Percentiles rank a stretch among this genome's conserved stretches.
Evolutionary conservation across 805 yeast species (phyloP).

Genomic region (Zygosaccharomyces kombuchaensis): DNA sequence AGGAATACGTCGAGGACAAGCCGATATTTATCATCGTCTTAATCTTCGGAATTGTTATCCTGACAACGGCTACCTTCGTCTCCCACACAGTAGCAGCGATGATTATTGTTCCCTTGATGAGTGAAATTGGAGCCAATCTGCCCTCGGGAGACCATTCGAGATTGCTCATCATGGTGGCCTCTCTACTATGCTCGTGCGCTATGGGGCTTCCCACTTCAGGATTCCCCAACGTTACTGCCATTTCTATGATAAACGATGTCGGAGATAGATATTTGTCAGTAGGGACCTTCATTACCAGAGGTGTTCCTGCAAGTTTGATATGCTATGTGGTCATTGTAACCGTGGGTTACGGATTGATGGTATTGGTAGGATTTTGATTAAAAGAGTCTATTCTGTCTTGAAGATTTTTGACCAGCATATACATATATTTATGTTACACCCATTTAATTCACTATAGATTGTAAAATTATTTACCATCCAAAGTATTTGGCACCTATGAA

Average conservation of each 20-base stretch:
- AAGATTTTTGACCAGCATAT: neutral
- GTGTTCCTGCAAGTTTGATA: constrained; percentile 81
- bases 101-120: constrained; percentile 84
- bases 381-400: neutral
- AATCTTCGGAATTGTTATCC: constrained; percentile 75
- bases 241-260: constrained; percentile 87
- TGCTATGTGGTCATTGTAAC: constrained; percentile 70
- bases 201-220: constrained; percentile 98
- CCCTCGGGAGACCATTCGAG: constrained; percentile 79
- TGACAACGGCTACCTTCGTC: constrained; percentile 88
- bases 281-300: constrained; percentile 78
- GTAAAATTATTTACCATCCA: constrained; percentile 42
- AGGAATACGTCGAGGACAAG: constrained; percentile 57
- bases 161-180: constrained; percentile 61
- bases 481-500: constrained; percentile 74
- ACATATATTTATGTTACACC: neutral
- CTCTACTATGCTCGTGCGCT: constrained; percentile 81
- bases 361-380: constrained; percentile 38
- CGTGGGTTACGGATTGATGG: constrained; percentile 75
- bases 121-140: constrained; percentile 76
- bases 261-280: constrained; percentile 90
- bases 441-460: neutral
- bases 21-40: constrained; percentile 69
- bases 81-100: constrained; percentile 97
- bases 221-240: constrained; percentile 96